Base-by-base conservation (phyloP, 495 filamentous ascomycete species). In the Xylaria flabelliformis region DNA sequence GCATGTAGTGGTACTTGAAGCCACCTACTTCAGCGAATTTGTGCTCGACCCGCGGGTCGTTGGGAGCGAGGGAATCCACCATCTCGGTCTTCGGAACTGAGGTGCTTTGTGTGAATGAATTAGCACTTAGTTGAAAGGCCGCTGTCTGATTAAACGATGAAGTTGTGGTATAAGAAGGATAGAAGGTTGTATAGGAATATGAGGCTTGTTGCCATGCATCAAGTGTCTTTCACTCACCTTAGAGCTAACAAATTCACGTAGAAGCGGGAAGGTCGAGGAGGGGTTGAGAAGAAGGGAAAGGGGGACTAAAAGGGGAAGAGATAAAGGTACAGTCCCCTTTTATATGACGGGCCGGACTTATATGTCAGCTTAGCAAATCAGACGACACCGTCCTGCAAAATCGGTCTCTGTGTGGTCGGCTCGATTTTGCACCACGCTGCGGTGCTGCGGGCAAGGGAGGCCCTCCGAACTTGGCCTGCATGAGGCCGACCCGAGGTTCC, bases 1-100 rank as follows among this genome's bases (percentile, higher is more conserved):
- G 83, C 42, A 94, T 84, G 76, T 95, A 96, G 76, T 88, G 85
- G 79, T 94, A 94, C 17, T 84, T 90, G 51, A 86, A 85, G 64
- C 89, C 90, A 75, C 90, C 90, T 65, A 94, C 81, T 10, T 82
- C 83, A 53, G 86, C 83, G 50, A 86, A 88, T 72, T 89, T 87
- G 77, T 90, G 86, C 76, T 88, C 77, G 69, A 94, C 84, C 66
- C 92, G 85, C 42, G 86, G 67, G 80, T 95, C 93, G 67, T 83
- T 81, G n/a, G 89, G 88, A 39, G 83, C 79, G 73, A 94, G 88
- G 74, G 89, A 89, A 78, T 92, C 87, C 46, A 87, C 78, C 21
- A 83, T 68, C 85, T 88, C 89, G 39, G 9, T 19, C 50, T 42
- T 50, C 3, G 62, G 21, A 19, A 41, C 72, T 78, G 68, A 36